Conservation (phyloP, 495 filamentous ascomycete genomes). For the Penicillium nucicola region DNA sequence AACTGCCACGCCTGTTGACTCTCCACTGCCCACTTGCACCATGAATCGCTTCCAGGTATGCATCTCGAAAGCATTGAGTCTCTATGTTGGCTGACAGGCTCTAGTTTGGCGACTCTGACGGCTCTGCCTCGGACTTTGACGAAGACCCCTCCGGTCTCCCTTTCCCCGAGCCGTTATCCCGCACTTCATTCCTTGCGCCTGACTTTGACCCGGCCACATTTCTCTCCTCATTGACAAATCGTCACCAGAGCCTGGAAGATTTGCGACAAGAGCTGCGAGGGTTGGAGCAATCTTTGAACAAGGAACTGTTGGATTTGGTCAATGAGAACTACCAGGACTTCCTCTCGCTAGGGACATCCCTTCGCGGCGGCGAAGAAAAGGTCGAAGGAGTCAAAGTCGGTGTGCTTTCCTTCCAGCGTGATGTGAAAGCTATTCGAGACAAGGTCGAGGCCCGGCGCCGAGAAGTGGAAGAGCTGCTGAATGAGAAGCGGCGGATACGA, state of each 20-base stretch:
- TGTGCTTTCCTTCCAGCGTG: slow-evolving; percentile 76
- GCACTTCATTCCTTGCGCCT: slow-evolving; percentile 71
- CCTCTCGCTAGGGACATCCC: slow-evolving; percentile 71
- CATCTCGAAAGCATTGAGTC: background rate
- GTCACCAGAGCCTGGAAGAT: slow-evolving; percentile 95
- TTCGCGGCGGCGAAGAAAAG: slow-evolving; percentile 86
- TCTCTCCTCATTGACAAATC: slow-evolving; percentile 75
- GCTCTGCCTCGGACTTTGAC: slow-evolving; percentile 51
- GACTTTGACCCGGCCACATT: slow-evolving; percentile 79
- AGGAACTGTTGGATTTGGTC: slow-evolving; percentile 88
- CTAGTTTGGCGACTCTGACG: slow-evolving; percentile 51
- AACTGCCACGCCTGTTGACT: slow-evolving; percentile 3
- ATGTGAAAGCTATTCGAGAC: slow-evolving; percentile 59
- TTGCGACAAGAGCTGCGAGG: slow-evolving; percentile 79
- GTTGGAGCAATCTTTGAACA: slow-evolving; percentile 67
- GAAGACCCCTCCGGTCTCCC: slow-evolving; percentile 69
- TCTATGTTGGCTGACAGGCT: background rate
- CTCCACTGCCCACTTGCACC: slow-evolving; percentile 2
- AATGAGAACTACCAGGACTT: slow-evolving; percentile 93
- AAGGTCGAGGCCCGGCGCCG: slow-evolving; percentile 49
- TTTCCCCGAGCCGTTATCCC: slow-evolving; percentile 77
- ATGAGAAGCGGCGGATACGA: slow-evolving; percentile 52
- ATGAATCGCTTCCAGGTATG: slow-evolving; percentile 29
- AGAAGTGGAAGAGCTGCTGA: slow-evolving; percentile 54
- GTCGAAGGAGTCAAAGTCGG: slow-evolving; percentile 90